Evolutionary conservation across 176 grass and related monocot genomes (phyloP).

Genomic region (Guadua angustifolia): DNA sequence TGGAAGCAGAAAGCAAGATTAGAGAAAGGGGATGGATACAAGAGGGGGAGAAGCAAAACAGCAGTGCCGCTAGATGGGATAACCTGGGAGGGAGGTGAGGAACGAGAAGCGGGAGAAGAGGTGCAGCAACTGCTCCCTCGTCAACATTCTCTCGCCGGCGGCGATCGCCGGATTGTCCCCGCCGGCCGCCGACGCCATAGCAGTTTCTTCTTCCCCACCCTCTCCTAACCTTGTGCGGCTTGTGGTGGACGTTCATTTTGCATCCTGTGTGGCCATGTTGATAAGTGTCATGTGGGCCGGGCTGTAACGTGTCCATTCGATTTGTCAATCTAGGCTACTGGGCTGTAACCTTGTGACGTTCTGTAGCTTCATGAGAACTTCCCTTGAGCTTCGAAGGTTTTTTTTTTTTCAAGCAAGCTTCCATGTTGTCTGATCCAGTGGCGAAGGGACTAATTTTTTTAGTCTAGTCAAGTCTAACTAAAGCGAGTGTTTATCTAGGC

Average conservation of each 20-base stretch:
- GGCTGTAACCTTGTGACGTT: too few species aligned
- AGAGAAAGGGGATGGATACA: background rate
- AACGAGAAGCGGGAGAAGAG: slow-evolving; percentile 76
- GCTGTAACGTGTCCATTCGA: too few species aligned
- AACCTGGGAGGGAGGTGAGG: slow-evolving; percentile 70
- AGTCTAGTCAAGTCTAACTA: too few species aligned
- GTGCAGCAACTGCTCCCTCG: slow-evolving; percentile 64
- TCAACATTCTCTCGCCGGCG: slow-evolving; percentile 56
- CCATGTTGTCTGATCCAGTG: too few species aligned
- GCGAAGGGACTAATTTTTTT: too few species aligned
- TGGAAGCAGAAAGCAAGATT: background rate
- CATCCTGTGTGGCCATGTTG: too few species aligned
- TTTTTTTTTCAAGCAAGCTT: too few species aligned
- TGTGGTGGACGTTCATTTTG: background rate
- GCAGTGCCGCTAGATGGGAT: background rate
- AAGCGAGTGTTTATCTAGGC: too few species aligned
- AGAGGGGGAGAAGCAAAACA: background rate
- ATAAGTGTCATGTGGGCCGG: too few species aligned
- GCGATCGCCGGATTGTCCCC: background rate
- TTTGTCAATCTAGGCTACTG: too few species aligned
- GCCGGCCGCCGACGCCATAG: slow-evolving; percentile 26
- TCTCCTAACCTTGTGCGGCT: background rate
- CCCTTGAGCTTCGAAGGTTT: too few species aligned
- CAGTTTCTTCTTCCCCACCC: background rate
- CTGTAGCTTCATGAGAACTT: too few species aligned